A percentile compares a stretch with the other conserved stretches of the same genome.
These are phyloP conservation scores for Lactarius vividus DNA, from an alignment of 768 basidiomycete species.

Conservation along the genomic window DNA sequence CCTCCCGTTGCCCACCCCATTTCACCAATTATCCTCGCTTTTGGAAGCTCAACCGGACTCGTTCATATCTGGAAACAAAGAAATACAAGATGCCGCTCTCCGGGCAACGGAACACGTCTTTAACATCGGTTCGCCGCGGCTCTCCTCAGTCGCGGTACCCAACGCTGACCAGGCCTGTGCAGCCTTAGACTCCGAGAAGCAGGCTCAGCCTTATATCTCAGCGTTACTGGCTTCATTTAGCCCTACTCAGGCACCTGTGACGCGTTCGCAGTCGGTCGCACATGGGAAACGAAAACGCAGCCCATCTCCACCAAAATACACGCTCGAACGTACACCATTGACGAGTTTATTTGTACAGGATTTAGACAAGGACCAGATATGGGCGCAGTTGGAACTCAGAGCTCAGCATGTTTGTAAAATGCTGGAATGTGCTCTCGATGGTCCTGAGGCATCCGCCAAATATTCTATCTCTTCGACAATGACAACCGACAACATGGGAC, in stretches of 20 bases:
- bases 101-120: constrained; percentile 72
- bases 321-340: constrained; percentile 65
- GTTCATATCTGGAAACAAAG: constrained; percentile 52
- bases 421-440: constrained; percentile 62
- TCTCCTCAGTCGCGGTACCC: neutral
- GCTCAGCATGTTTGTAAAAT: constrained; percentile 66
- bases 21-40: constrained; percentile 51
- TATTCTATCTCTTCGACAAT: constrained; percentile 34
- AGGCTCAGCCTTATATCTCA: constrained; percentile 61
- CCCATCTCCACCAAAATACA: constrained; percentile 34
- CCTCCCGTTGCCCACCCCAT: constrained; percentile 38
- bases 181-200: constrained; percentile 68
- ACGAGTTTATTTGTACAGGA: constrained; percentile 69
- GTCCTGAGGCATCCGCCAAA: constrained; percentile 36
- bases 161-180: constrained; percentile 13
- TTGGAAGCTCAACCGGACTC: constrained; percentile 54
- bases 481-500: constrained; percentile 30
- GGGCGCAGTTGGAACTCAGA: constrained; percentile 90
- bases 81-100: constrained; percentile 57
- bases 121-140: constrained; percentile 57
- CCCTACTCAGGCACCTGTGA: constrained; percentile 68
- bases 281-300: constrained; percentile 44
- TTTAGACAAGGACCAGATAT: constrained; percentile 85
- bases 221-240: constrained; percentile 66
- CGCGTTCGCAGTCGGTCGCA: constrained; percentile 60